These are phyloP conservation scores for Byssoonygena ceratinophila DNA, from an alignment of 2,329 filamentous ascomycete species.

Conservation along the genomic window DNA sequence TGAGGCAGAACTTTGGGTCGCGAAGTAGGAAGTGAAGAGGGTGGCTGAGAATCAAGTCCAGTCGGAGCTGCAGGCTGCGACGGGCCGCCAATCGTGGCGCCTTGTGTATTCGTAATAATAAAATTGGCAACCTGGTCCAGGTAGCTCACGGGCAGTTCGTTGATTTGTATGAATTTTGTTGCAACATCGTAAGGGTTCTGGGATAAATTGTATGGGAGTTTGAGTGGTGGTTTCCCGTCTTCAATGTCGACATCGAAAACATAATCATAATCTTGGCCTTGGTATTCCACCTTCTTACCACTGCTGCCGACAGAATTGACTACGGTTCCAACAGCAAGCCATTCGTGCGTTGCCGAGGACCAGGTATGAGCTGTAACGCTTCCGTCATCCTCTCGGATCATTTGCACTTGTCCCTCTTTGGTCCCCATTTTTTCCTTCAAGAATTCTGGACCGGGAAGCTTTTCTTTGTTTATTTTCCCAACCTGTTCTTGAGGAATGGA, in stretches of 20 bases:
- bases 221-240: constrained; percentile 82
- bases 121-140: constrained; percentile 89
- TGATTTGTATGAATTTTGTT: constrained; percentile 78
- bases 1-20: constrained; percentile 61
- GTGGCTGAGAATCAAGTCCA: constrained; percentile 25
- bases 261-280: constrained; percentile 85
- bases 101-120: constrained; percentile 80
- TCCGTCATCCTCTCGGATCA: constrained; percentile 73
- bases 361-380: constrained; percentile 80
- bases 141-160: constrained; percentile 77
- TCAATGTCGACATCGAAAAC: constrained; percentile 96
- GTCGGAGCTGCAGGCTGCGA: constrained; percentile 59
- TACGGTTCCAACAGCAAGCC: constrained; percentile 86
- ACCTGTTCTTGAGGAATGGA: constrained; percentile 81
- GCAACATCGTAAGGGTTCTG: constrained; percentile 89
- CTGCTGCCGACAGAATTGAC: constrained; percentile 79
- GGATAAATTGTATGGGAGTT: constrained; percentile 85
- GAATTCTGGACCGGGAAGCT: constrained; percentile 80
- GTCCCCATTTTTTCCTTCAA: constrained; percentile 69
- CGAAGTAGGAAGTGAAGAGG: constrained; percentile 28
- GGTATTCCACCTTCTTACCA: constrained; percentile 63
- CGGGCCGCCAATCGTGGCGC: constrained; percentile 64
- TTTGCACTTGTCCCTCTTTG: constrained; percentile 93
- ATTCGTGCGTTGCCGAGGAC: constrained; percentile 61
- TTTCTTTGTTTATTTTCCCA: constrained; percentile 78